Evolutionary conservation across 1,284 basidiomycete species (phyloP), one percentile per base, ranked within the genome.

Genomic region (Austroboletus niveus): DNA sequence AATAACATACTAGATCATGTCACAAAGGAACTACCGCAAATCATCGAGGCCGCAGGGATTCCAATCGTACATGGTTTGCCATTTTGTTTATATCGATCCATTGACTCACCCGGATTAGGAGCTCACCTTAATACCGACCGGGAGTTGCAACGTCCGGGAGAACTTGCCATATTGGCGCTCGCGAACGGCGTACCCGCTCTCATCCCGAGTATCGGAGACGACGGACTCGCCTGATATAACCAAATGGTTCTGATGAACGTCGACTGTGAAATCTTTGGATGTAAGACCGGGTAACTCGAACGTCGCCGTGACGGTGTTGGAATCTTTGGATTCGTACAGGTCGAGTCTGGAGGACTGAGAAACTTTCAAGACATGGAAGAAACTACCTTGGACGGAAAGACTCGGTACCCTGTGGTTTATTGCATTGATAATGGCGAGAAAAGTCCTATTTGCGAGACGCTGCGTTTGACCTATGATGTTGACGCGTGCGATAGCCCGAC

Each of bases 1-100:
- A 97, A 98, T 72, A 93, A 92, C 71, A 97, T 97, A 94, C 81
- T 88, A 58, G 85, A 85, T 24, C 84, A 92, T 61, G 76, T 98
- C 59, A 87, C 86, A 10, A 68, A 84, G 48, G 95, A 98, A 74
- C 75, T 98, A 32, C 94, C 94, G 14, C 71, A 80, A 57, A 80
- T 91, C 22, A 78, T 98, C 50, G 79, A 82, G 63, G 77, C 79
- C 8, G 82, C 85, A 15, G 80, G 79, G 4, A 70, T 94, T 45
- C 88, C 77, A 4, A 74, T 90, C 56, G 87, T 88, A 60, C 54
- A 79, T 53, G 12, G 10, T 8, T 69, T 45, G 9, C 42, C 22
- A 24, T 38, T 49, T 36, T n/a, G 31, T 36, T 48, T 39, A 30
- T 38, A 17, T 39, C 9, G 36, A 24, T 50, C 20, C 17, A n/a